These are phyloP conservation scores for Penicillium lagena DNA, from an alignment of 495 filamentous ascomycete species.

Conservation along the genomic window DNA sequence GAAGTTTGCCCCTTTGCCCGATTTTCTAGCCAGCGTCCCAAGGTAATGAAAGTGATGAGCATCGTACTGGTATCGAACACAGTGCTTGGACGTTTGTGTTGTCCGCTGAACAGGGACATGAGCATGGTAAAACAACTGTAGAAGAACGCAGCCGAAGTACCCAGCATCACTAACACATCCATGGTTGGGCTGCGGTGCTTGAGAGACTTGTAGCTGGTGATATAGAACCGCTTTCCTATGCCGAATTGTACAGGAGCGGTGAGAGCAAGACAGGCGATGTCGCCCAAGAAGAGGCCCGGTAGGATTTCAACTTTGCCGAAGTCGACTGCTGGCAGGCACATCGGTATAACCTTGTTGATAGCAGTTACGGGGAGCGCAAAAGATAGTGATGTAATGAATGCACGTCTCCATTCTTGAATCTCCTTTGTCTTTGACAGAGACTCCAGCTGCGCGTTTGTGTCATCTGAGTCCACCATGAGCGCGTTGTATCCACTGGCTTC, in stretches of 20 bases:
- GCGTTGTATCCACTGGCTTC: conserved; percentile 82
- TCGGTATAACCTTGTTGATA: conserved; percentile 86
- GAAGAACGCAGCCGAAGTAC: conserved; percentile 96
- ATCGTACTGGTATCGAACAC: conserved; percentile 98
- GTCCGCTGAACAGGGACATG: conserved; percentile 61
- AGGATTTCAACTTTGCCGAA: conserved; percentile 59
- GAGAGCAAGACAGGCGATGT: conserved; percentile 71
- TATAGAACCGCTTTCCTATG: conserved; percentile 87
- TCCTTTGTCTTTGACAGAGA: conserved; percentile 94
- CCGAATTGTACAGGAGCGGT: conserved; percentile 96
- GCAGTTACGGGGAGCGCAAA: conserved; percentile 92
- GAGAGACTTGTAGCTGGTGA: conserved; percentile 83
- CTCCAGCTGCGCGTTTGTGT: conserved; percentile 95
- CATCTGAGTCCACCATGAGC: conserved; percentile 80
- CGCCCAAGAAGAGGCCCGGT: conserved; percentile 80
- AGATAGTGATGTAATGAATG: conserved; percentile 64
- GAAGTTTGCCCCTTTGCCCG: conserved; percentile 95
- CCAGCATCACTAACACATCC: conserved; percentile 92
- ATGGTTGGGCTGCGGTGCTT: conserved; percentile 89
- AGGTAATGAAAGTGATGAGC: conserved; percentile 93
- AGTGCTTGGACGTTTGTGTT: conserved; percentile 72
- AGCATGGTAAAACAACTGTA: conserved; percentile 89
- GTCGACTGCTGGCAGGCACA: conserved; percentile 65
- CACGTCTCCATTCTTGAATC: conserved; percentile 82
- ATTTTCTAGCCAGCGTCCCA: conserved; percentile 92